phyloP scores from a whole-genome alignment of 2,329 filamentous ascomycete genomes.

The Periconia macrospinosa region DNA sequence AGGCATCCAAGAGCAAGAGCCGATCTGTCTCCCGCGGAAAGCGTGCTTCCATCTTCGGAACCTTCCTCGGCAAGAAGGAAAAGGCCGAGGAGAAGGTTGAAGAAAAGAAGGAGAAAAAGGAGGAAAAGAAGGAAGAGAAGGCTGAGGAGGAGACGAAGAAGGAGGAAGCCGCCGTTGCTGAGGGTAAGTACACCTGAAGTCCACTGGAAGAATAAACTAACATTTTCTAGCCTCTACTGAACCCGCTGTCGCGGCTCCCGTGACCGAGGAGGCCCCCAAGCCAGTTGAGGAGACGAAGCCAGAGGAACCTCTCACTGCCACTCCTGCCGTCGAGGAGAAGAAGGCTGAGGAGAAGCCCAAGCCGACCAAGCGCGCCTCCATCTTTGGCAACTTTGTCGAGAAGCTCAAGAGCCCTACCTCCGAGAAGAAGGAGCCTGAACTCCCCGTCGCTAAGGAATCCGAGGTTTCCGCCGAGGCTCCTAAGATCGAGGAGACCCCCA shows the following conservation, averaged over 20 bases:
- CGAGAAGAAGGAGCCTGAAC: slow-evolving; percentile 73
- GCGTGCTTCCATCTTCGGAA: slow-evolving; percentile 61
- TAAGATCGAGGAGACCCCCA: slow-evolving; percentile 39
- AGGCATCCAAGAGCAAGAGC: slow-evolving; percentile 58
- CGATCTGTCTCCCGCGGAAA: slow-evolving; percentile 63
- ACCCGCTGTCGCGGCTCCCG: slow-evolving; percentile 32
- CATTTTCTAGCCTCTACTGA: slow-evolving; percentile 13
- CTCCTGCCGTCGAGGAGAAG: slow-evolving; percentile 50
- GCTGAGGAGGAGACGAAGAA: slow-evolving; percentile 30
- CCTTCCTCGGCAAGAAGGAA: slow-evolving; percentile 64
- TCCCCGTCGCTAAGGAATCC: slow-evolving; percentile 53
- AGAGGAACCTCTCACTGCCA: slow-evolving; percentile 40
- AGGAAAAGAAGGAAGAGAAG: slow-evolving; percentile 30
- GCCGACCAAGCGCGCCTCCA: slow-evolving; percentile 79
- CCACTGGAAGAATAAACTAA: slow-evolving; percentile 10
- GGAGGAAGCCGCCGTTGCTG: slow-evolving; percentile 32
- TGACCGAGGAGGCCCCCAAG: slow-evolving; percentile 31
- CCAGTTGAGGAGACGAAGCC: slow-evolving; percentile 49
- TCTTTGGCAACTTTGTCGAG: slow-evolving; percentile 76
- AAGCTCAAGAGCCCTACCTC: slow-evolving; percentile 52
- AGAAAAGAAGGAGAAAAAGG: slow-evolving; percentile 45
- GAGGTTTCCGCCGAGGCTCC: slow-evolving; percentile 44
- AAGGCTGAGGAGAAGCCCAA: slow-evolving; percentile 57
- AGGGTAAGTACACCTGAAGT: slow-evolving; percentile 25
- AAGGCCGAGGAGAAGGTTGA: slow-evolving; percentile 49